Conservation (phyloP, 495 filamentous ascomycete genomes). For the Podospora comata region DNA sequence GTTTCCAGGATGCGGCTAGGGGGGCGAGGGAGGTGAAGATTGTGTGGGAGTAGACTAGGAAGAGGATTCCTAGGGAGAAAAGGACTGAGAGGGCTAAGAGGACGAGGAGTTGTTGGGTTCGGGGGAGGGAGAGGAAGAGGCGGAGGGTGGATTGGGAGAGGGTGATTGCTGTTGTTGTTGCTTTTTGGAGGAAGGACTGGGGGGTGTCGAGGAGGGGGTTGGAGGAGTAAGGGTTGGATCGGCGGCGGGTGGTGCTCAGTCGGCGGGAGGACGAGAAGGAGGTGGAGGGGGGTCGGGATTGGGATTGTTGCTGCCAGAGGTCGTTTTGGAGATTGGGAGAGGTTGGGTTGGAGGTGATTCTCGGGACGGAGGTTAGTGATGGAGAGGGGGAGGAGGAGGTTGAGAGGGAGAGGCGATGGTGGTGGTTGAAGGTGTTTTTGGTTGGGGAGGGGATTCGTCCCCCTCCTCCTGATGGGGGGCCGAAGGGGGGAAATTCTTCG, state of each 20-base stretch:
- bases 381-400: neutral
- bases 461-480: neutral
- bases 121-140: slow-evolving; percentile 47
- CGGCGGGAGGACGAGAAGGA: slow-evolving; percentile 13
- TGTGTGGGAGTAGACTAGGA: slow-evolving; percentile 70
- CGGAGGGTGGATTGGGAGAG: slow-evolving; percentile 25
- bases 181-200: slow-evolving; percentile 19
- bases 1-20: slow-evolving; percentile 68
- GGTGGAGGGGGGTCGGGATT: slow-evolving; percentile 10
- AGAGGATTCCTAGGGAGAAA: slow-evolving; percentile 57
- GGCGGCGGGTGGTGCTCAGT: slow-evolving; percentile 13
- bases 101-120: slow-evolving; percentile 59
- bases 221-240: slow-evolving; percentile 22
- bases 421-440: neutral
- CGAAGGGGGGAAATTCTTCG: neutral
- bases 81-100: slow-evolving; percentile 47
- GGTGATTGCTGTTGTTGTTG: slow-evolving; percentile 20
- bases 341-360: neutral
- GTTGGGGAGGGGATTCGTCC: neutral
- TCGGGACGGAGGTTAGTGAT: neutral
- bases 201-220: neutral
- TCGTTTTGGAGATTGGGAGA: slow-evolving; percentile 5
- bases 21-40: slow-evolving; percentile 73
- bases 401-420: neutral
- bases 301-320: slow-evolving; percentile 17